Conservation (phyloP, 2,329 filamentous ascomycete genomes). For the Allantophomopsis lycopodina region DNA sequence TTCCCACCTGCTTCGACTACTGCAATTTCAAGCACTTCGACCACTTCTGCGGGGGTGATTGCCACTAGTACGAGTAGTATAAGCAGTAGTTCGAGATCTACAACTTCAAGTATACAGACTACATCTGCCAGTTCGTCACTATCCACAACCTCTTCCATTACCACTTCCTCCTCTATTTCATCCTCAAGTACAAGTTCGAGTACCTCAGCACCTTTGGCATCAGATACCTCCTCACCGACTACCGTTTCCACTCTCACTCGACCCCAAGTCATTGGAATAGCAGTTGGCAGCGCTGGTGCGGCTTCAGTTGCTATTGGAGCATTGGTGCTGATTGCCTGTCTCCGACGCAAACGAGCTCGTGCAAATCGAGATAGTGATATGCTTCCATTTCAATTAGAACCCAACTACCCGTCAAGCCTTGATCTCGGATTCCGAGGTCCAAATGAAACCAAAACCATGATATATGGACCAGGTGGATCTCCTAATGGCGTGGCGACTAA, state of each 20-base stretch:
- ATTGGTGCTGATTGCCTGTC: slow-evolving; percentile 22
- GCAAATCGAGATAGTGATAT: slow-evolving; percentile 16
- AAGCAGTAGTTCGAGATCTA: slow-evolving; percentile 4
- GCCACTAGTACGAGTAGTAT: slow-evolving; percentile 6
- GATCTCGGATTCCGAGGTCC: slow-evolving; percentile 7
- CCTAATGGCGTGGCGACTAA: slow-evolving; percentile 10
- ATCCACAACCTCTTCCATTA: not conserved
- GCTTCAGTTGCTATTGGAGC: slow-evolving; percentile 32
- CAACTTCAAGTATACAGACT: slow-evolving; percentile 7
- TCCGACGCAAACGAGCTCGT: slow-evolving; percentile 14
- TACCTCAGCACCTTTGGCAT: slow-evolving; percentile 5
- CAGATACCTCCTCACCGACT: slow-evolving; percentile 6
- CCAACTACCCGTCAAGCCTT: slow-evolving; percentile 8
- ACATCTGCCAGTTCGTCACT: slow-evolving; percentile 4
- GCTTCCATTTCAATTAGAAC: slow-evolving; percentile 16
- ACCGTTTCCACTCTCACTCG: slow-evolving; percentile 17
- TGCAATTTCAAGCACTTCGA: slow-evolving; percentile 11
- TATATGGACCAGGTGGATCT: slow-evolving; percentile 8
- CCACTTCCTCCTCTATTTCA: not conserved
- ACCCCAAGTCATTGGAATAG: slow-evolving; percentile 42
- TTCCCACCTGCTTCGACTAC: no score
- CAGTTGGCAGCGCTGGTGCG: slow-evolving; percentile 36
- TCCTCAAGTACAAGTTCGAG: not conserved
- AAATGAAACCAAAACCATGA: slow-evolving; percentile 4
- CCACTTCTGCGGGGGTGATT: slow-evolving; percentile 20